Conservation (phyloP, 2,329 filamentous ascomycete species). For the Pseudocercospora crystallina region DNA sequence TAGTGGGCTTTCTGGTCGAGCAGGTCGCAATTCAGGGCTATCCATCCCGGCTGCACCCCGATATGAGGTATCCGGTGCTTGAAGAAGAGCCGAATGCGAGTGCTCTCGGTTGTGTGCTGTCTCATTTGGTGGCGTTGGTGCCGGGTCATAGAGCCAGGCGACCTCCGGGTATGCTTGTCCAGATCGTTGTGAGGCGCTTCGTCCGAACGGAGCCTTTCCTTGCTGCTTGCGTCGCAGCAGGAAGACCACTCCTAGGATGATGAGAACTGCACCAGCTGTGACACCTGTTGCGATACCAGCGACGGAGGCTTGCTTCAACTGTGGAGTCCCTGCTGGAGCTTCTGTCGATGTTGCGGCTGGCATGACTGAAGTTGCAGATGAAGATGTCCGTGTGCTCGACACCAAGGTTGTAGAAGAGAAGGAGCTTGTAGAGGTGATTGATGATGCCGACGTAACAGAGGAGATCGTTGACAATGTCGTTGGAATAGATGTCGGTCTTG, state of each 20-base stretch:
- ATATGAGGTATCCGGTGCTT: neutral
- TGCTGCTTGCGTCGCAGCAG: slow-evolving; percentile 17
- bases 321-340: slow-evolving; percentile 3
- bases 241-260: slow-evolving; percentile 17
- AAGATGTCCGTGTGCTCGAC: slow-evolving; percentile 6
- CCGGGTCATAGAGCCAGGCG: slow-evolving; percentile 28
- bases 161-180: slow-evolving; percentile 22
- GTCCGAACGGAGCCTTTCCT: slow-evolving; percentile 19
- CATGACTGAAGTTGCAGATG: slow-evolving; percentile 1
- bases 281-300: slow-evolving; percentile 25
- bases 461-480: slow-evolving; percentile 3
- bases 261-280: slow-evolving; percentile 21
- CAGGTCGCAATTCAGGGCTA: slow-evolving; percentile 3
- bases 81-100: neutral
- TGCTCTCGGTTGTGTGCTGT: slow-evolving; percentile 1
- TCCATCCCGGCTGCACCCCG: neutral
- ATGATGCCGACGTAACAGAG: neutral
- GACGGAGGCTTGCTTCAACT: slow-evolving; percentile 13
- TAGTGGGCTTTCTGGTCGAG: slow-evolving; percentile 15
- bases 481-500: neutral
- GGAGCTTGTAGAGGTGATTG: neutral
- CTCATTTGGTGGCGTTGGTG: slow-evolving; percentile 20
- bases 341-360: slow-evolving; percentile 6
- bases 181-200: slow-evolving; percentile 11
- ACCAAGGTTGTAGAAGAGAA: slow-evolving; percentile 2